Evolutionary conservation across 2,329 filamentous ascomycete species (phyloP).

Genomic region (Talaromyces amestolkiae): DNA sequence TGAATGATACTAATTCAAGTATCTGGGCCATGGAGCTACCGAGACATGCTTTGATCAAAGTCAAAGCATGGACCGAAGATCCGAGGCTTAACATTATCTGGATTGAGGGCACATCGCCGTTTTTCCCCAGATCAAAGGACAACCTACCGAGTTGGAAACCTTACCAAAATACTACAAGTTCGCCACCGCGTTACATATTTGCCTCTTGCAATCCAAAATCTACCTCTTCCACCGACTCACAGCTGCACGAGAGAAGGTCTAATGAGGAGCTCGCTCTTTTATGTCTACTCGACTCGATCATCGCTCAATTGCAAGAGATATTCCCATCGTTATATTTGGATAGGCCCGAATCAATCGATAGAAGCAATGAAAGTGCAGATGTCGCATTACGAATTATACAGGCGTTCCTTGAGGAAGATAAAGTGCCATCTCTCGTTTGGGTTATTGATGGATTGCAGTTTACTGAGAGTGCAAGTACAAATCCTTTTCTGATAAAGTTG

Average conservation of each 20-base stretch:
- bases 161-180: not conserved
- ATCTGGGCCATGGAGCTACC: not conserved
- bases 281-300: not conserved
- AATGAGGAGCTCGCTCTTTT: not conserved
- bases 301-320: not conserved
- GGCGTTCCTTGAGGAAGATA: not conserved
- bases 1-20: not conserved
- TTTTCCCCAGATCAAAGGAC: not conserved
- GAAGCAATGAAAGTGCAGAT: not conserved
- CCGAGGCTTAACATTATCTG: not conserved
- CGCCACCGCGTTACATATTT: not conserved
- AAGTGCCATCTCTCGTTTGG: not conserved
- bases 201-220: not conserved
- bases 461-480: not conserved
- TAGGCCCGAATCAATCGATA: not conserved
- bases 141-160: not conserved
- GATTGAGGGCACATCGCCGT: not conserved
- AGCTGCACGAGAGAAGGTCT: not conserved
- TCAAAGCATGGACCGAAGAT: not conserved
- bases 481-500: not conserved
- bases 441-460: not conserved
- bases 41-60: not conserved
- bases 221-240: not conserved
- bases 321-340: not conserved
- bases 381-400: not conserved